phyloP scores from a whole-genome alignment of 2,329 filamentous ascomycete genomes.

The Aureobasidium subglaciale region DNA sequence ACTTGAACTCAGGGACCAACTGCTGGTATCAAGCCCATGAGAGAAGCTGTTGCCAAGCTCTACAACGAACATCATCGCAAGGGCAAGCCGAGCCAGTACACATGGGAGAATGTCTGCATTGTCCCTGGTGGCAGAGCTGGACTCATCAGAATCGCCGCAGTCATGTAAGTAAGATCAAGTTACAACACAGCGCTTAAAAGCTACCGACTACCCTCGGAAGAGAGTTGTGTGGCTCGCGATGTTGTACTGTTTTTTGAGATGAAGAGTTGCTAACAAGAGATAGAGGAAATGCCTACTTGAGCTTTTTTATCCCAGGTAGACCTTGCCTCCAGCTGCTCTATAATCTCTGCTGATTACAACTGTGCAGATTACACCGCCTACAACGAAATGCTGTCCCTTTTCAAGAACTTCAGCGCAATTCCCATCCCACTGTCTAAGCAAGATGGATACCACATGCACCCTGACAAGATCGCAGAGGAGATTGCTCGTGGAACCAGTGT shows the following conservation, averaged over 20 bases:
- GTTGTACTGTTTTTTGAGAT: no score
- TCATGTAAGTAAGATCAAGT: slow-evolving; percentile 45
- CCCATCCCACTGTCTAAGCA: slow-evolving; percentile 76
- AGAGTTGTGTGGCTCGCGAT: no score
- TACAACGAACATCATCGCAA: slow-evolving; percentile 91
- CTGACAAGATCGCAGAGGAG: slow-evolving; percentile 77
- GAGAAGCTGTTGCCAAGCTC: slow-evolving; percentile 80
- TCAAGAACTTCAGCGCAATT: slow-evolving; percentile 87
- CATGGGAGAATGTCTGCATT: slow-evolving; percentile 96
- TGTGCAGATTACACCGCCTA: slow-evolving; percentile 88
- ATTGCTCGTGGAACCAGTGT: slow-evolving; percentile 48
- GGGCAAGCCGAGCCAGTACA: slow-evolving; percentile 83
- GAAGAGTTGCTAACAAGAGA: not conserved
- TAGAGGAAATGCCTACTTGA: slow-evolving; percentile 70
- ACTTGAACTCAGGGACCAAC: slow-evolving; percentile 73
- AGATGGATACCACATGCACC: slow-evolving; percentile 88
- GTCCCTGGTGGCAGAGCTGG: slow-evolving; percentile 89
- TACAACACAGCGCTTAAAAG: not conserved
- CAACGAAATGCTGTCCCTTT: slow-evolving; percentile 92
- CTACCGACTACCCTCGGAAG: no score
- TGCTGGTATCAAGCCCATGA: slow-evolving; percentile 83
- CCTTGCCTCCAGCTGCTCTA: no score
- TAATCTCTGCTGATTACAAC: no score
- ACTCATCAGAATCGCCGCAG: slow-evolving; percentile 88
- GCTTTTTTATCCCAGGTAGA: slow-evolving; percentile 57